Evolutionary conservation across 306 rosid genomes (phyloP).

Genomic region (Inga oerstediana): DNA sequence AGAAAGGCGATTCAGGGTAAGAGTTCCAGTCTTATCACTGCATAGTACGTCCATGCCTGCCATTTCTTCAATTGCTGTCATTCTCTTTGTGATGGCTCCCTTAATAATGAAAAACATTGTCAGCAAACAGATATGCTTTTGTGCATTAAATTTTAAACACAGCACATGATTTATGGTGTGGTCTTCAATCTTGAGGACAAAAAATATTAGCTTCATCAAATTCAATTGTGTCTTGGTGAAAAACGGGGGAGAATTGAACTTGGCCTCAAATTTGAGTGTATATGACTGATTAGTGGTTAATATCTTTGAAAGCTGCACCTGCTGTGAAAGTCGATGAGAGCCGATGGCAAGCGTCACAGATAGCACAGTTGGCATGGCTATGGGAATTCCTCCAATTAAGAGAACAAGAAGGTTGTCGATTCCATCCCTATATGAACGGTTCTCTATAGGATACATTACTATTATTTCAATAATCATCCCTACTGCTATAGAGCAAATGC

Average conservation of each 20-base stretch:
- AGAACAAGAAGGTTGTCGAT: slow-evolving; percentile 95
- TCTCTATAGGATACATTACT: slow-evolving; percentile 81
- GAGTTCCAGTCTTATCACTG: slow-evolving; percentile 95
- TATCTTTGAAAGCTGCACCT: slow-evolving; percentile 46
- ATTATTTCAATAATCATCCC: slow-evolving; percentile 89
- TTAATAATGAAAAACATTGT: slow-evolving; percentile 30
- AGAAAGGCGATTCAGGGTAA: slow-evolving; percentile 78
- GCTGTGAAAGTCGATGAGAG: slow-evolving; percentile 87
- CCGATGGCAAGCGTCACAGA: slow-evolving; percentile 94
- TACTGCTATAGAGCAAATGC: slow-evolving; percentile 87
- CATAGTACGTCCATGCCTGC: slow-evolving; percentile 95
- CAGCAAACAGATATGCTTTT: slow-evolving; percentile 23
- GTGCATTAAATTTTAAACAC: background rate
- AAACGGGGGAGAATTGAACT: background rate
- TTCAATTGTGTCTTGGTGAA: slow-evolving; percentile 13
- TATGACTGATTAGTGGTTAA: background rate
- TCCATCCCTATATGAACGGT: slow-evolving; percentile 80
- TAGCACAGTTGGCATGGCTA: slow-evolving; percentile 96
- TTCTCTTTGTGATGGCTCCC: slow-evolving; percentile 94
- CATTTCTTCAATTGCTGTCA: slow-evolving; percentile 97
- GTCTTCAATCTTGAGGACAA: slow-evolving; percentile 8
- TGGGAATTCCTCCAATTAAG: slow-evolving; percentile 91
- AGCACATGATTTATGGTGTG: background rate
- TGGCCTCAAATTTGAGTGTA: slow-evolving; percentile 2
- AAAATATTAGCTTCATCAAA: slow-evolving; percentile 8